Evolutionary conservation across 495 filamentous ascomycete genomes (phyloP).

Genomic region (Tuber magnatum): DNA sequence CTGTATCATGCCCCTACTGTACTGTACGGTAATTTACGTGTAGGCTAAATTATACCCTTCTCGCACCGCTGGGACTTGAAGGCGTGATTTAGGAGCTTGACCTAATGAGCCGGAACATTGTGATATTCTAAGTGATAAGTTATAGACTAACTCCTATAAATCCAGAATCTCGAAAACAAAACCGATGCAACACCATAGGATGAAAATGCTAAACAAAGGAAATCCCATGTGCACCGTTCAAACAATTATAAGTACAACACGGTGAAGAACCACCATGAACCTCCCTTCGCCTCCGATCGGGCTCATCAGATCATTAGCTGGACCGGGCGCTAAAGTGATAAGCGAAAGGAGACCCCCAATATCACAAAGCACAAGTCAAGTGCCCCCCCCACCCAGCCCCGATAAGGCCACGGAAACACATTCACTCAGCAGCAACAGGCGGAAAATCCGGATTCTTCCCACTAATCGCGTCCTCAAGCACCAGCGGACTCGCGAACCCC

Average conservation of each 20-base stretch:
- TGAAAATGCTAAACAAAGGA: background rate
- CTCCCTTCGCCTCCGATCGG: background rate
- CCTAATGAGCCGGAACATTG: background rate
- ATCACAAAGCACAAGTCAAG: background rate
- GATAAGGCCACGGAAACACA: background rate
- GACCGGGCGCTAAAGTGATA: background rate
- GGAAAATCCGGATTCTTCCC: background rate
- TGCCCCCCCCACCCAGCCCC: too few relatives aligned
- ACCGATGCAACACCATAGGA: background rate
- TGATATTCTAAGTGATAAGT: background rate
- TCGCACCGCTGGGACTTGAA: background rate
- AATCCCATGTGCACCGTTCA: background rate
- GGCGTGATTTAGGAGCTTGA: background rate
- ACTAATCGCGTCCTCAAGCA: background rate
- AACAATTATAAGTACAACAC: background rate
- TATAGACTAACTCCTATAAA: background rate
- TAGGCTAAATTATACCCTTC: background rate
- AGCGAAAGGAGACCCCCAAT: background rate
- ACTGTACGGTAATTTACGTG: too few relatives aligned
- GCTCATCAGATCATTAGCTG: background rate
- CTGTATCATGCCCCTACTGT: too few relatives aligned
- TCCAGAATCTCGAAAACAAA: background rate
- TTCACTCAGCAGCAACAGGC: background rate
- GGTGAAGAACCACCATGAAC: background rate
- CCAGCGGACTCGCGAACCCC: conserved; percentile 13